Base-by-base conservation (phyloP, 2,329 filamentous ascomycete genomes). In the Diaporthe australafricana region DNA sequence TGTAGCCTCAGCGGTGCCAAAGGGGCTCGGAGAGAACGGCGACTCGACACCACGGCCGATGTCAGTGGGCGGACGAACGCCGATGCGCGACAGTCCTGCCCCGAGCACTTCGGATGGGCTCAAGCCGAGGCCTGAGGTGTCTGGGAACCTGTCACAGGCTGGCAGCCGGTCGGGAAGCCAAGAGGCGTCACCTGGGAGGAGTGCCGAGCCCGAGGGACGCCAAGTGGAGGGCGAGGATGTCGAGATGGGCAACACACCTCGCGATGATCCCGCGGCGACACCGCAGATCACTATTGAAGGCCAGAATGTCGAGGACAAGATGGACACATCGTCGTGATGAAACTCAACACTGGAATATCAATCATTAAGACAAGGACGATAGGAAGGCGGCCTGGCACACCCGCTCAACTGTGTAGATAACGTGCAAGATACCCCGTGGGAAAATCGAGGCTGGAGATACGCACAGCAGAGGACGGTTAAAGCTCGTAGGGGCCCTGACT, bases 271-370 rank as follows among this genome's bases (percentile, higher is more conserved):
- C 84, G 52, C 82, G 83, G 52, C 73, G 76, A 84, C 84, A 20
- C 85, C 86, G 42, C 82, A 80, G 74, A 87, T 88, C 66, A 84
- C 82, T 25, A 82, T 90, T 62, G 86, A 89, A 72, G 83, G 84
- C 27, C 84, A 86, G 32, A 83, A 84, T 47, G 79, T 78, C 38
- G 85, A 82, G 9, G 90, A 92, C 75, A 88, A 85, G 77, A 94
- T 94, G 92, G 92, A 94, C 83, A 93, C 84, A 76, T 87, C 82
- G 16, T 83, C 72, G 75, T 66, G 56, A 32, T 35, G 50, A 40
- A 2, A 30, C 30, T 22, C n/a, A 7, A 2, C 7, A 12, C 2
- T 60, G 25, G 66, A 25, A 5, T 22, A 42, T 14, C 27, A 50
- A 2, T 25, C 45, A 38, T 32, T 27, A 38, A 22, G 53, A 32